phyloP scores from a whole-genome alignment of 257 asterid species.

The Anisodus acutangulus region DNA sequence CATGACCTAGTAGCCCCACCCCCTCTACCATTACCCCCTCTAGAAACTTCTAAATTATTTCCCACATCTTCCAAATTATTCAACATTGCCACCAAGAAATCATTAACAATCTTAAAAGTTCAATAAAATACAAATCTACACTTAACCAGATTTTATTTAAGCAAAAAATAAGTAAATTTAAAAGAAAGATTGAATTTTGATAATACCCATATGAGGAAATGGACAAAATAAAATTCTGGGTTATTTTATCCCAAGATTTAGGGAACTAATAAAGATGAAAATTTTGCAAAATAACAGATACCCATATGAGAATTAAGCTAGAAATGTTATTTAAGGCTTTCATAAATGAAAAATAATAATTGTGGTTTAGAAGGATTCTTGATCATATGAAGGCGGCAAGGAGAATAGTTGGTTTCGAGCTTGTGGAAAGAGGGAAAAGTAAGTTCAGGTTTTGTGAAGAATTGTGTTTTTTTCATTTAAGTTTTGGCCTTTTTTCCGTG shows the following conservation, averaged over 20 bases:
- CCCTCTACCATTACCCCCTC: conserved; percentile 46
- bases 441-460: background rate
- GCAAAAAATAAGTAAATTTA: background rate
- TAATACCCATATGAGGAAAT: conserved; percentile 5
- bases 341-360: background rate
- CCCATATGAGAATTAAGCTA: conserved; percentile 34
- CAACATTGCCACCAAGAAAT: conserved; percentile 57
- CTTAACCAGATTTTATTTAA: conserved; percentile 20
- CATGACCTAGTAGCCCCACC: conserved; percentile 81
- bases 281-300: conserved; percentile 29
- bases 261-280: conserved; percentile 30
- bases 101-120: background rate
- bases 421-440: background rate
- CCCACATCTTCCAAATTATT: conserved; percentile 73
- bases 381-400: conserved; percentile 28
- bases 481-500: background rate
- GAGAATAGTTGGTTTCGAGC: conserved; percentile 24
- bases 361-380: background rate
- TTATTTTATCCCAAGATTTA: background rate
- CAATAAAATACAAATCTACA: conserved; percentile 12
- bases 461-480: background rate
- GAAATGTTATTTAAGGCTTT: background rate
- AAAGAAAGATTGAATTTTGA: background rate
- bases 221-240: conserved; percentile 23
- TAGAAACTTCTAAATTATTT: conserved; percentile 52